Base-by-base conservation (phyloP, 2,329 filamentous ascomycete genomes). In the Aureobasidium lini region DNA sequence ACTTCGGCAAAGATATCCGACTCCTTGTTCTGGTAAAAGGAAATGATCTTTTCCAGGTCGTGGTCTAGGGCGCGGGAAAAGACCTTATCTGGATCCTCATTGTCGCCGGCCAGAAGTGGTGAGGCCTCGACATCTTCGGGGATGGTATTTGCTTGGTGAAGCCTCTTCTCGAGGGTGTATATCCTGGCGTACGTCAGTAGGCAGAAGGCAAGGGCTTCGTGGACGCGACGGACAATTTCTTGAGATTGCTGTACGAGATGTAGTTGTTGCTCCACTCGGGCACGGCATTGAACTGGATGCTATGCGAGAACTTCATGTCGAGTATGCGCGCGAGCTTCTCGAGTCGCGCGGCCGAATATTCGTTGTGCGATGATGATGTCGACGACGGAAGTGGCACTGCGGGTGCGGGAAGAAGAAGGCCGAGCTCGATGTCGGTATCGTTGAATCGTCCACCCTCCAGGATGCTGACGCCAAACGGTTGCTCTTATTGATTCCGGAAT, bases 281-380 rank as follows among this genome's bases (percentile, higher is more conserved):
- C 67, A 99, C 94, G 64, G 94, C 92, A 79, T 99, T 99, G 78
- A 99, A 99, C 80, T 99, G 94, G 68, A 99, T 87, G 76, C 93
- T 97, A 74, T 99, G 94, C 16, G 93, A 97, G 81, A 99, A 99
- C 86, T 97, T 97, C 94, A 99, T 99, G 71, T 90, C 89, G 84
- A 88, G 54, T 4, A 48, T 47, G 36, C 43, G 54, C 54, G 54
- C 54, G 43, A 57, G 42, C 54, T 57, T 57, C 11, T 47, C 54
- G 18, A 47, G 54, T 29, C 54, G 54, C 43, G 37, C 39, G 37
- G 34, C 42, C 31, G 43, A 32, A 40, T 47, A 29, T 48, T 57
- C 43, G 42, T 47, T 57, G 42, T 47, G 43, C 42, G 42, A 48
- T 57, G 52, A 31, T 52, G 50, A 42, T 44, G 50, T 43, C n/a